Evolutionary conservation across 768 basidiomycete species (phyloP), one percentile per base, ranked within the genome.

Genomic region (Tulasnella sp.): DNA sequence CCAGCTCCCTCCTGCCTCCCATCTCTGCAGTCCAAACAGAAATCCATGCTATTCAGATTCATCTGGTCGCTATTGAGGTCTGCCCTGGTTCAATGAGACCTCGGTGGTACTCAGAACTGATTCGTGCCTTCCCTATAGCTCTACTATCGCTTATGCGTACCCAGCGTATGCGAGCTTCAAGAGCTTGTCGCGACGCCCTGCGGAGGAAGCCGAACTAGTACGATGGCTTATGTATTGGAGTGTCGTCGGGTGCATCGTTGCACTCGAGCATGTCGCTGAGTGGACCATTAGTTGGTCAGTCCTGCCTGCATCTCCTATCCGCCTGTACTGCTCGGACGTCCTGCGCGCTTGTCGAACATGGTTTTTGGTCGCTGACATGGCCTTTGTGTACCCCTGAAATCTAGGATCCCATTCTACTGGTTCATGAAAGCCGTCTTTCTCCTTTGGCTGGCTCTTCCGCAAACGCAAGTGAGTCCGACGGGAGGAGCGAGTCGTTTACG

Each of bases 91-190:
- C 68, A 14, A 36, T 11, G 14, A 8, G 36, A 1, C 68, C 36
- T 69, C 34, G 15, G 0, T 37, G 31, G 68, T 36, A 31, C n/a
- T 11, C 36, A 69, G 34, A 58, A 29, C 36, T 69, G 25, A 40
- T 31, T 29, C 2, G 34, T 34, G 71, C 17, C 40, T 8, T 29
- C 34, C 3, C 31, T 29, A 64, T 38, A 81, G 81, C 72, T 90
- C 91, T n/a, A 83, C 88, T 42, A 86, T 86, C 6, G 93, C 91
- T 25, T 96, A 94, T 83, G 87, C 96, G 52, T 97, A 98, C 82
- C 96, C 96, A 0, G 93, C 92, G 31, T 98, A 98, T 84, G 93
- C 94, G 38, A 96, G 94, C n/a, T 98, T 96, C 86, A 98, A 98
- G 85, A 90, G 93, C 0, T 88, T 98, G 39, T 91, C 92, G 45